phyloP scores from a whole-genome alignment of 306 rosid genomes.

The Sicyos edulis region DNA sequence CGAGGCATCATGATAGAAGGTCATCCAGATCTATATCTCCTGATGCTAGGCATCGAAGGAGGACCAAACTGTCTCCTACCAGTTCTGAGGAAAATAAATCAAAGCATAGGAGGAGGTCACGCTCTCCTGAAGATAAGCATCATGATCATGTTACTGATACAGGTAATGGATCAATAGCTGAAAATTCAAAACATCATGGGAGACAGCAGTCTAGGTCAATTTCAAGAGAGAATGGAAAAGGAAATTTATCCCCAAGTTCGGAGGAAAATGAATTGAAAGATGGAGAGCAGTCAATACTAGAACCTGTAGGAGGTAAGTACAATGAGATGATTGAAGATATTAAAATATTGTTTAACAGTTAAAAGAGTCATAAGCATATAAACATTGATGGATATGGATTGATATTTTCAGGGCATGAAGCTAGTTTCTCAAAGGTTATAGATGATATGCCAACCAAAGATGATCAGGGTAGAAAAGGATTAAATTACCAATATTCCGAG shows the following conservation, averaged over 20 bases:
- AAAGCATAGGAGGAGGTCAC: conserved; percentile 49
- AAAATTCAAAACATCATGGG: conserved; percentile 39
- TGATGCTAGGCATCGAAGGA: conserved; percentile 42
- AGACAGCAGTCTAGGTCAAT: conserved; percentile 45
- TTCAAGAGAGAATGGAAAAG: conserved; percentile 35
- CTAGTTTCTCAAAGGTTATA: conserved; percentile 20
- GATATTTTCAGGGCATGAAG: conserved; percentile 29
- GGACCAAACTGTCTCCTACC: conserved; percentile 37
- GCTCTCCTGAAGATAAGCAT: conserved; percentile 46
- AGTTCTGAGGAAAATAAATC: conserved; percentile 33
- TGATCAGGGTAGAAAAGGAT: conserved; percentile 26
- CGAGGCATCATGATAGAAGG: conserved; percentile 65
- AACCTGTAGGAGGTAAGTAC: conserved; percentile 38
- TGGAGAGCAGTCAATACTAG: conserved; percentile 34
- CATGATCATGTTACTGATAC: conserved; percentile 29
- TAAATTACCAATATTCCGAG: neutral
- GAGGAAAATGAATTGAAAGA: conserved; percentile 37
- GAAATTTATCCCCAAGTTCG: conserved; percentile 37
- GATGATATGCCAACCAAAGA: conserved; percentile 31
- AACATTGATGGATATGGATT: conserved; percentile 29
- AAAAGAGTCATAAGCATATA: conserved; percentile 18
- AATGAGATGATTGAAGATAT: conserved; percentile 32
- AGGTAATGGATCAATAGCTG: conserved; percentile 40
- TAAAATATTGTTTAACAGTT: too few relatives aligned
- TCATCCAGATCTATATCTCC: conserved; percentile 63